These are phyloP conservation scores for Primulina tabacum DNA, from an alignment of 257 asterid genomes.

Conservation along the genomic window DNA sequence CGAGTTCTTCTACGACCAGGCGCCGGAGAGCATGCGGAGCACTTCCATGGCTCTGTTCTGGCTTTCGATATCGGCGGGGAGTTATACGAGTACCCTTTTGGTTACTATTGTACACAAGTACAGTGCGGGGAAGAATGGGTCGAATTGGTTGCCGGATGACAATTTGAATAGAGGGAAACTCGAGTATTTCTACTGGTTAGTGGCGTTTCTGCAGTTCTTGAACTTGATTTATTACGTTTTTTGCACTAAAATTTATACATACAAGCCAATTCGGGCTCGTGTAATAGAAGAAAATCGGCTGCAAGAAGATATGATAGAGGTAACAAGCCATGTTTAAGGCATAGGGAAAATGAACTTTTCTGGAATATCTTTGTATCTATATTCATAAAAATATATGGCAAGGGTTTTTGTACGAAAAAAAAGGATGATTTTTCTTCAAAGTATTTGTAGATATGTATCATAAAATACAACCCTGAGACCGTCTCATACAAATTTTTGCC, in stretches of 20 bases:
- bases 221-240: slow-evolving; percentile 59
- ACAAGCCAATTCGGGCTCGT: slow-evolving; percentile 55
- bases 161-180: slow-evolving; percentile 63
- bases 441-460: too few species aligned
- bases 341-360: background rate
- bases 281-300: slow-evolving; percentile 21
- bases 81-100: slow-evolving; percentile 63
- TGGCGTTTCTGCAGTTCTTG: slow-evolving; percentile 60
- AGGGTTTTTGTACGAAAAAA: too few species aligned
- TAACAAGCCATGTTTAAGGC: slow-evolving; percentile 35
- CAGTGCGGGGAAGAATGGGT: slow-evolving; percentile 46
- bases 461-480: too few species aligned
- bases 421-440: too few species aligned
- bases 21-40: slow-evolving; percentile 90
- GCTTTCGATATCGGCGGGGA: slow-evolving; percentile 75
- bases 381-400: too few species aligned
- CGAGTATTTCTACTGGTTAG: slow-evolving; percentile 83
- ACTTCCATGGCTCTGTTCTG: slow-evolving; percentile 74
- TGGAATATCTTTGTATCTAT: too few species aligned
- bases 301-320: slow-evolving; percentile 35
- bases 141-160: slow-evolving; percentile 77
- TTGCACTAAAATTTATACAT: slow-evolving; percentile 73
- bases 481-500: too few species aligned
- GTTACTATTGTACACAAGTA: slow-evolving; percentile 54
- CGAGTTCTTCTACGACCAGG: slow-evolving; percentile 82